Percentiles rank a stretch among this genome's conserved stretches.
phyloP scores from a whole-genome alignment of 176 grass and related monocot genomes.

The Elymus sibiricus region DNA sequence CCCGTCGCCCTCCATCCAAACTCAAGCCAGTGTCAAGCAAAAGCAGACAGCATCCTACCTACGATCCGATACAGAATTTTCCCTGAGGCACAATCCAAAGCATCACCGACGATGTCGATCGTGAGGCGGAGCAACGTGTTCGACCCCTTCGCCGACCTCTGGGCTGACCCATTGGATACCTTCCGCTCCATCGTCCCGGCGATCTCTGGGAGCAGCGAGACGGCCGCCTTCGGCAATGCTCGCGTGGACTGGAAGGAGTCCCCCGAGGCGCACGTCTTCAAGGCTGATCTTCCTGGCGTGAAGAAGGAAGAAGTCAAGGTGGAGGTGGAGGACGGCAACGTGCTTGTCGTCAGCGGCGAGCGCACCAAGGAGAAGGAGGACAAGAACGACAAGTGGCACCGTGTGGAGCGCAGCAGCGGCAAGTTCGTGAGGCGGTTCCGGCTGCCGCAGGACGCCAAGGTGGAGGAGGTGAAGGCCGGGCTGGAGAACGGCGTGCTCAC shows the following conservation, averaged over 20 bases:
- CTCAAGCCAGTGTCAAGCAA: neutral
- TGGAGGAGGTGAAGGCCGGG: conserved; percentile 29
- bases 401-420: conserved; percentile 42
- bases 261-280: conserved; percentile 26
- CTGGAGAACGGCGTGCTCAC: conserved; percentile 42
- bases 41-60: neutral
- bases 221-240: neutral
- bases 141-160: conserved; percentile 42
- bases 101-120: conserved; percentile 15
- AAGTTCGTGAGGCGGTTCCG: conserved; percentile 16
- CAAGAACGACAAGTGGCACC: conserved; percentile 43
- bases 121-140: conserved; percentile 44
- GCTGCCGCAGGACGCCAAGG: conserved; percentile 34
- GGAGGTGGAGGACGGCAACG: conserved; percentile 41
- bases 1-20: too few relatives aligned
- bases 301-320: conserved; percentile 49
- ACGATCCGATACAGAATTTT: neutral
- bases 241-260: conserved; percentile 47
- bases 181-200: conserved; percentile 30
- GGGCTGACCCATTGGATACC: conserved; percentile 25
- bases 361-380: conserved; percentile 35
- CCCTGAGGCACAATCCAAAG: neutral
- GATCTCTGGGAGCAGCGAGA: neutral
- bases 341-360: conserved; percentile 37
- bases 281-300: conserved; percentile 33